Percentiles rank a stretch among this genome's conserved stretches.
Conservation (phyloP, 768 basidiomycete species). For the Trametes elegans region DNA sequence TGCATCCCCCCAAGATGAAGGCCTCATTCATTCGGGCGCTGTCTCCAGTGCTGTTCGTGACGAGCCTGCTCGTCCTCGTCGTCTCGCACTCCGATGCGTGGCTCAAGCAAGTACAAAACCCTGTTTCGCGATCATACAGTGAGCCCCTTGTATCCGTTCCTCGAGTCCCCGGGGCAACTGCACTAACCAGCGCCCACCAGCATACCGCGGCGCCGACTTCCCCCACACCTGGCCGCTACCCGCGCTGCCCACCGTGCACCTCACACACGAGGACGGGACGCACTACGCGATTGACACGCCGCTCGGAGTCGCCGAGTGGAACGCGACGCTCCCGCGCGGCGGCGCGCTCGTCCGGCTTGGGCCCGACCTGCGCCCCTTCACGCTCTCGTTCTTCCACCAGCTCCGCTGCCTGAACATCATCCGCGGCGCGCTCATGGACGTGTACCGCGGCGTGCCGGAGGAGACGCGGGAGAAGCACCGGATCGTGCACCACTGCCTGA, state of each 20-base stretch:
- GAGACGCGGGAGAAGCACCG: not conserved
- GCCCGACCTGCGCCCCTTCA: slow-evolving; percentile 28
- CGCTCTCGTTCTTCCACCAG: slow-evolving; percentile 40
- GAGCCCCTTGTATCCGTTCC: not conserved
- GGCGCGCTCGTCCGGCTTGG: slow-evolving; percentile 32
- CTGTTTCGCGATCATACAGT: not conserved
- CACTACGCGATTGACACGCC: slow-evolving; percentile 22
- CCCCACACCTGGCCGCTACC: slow-evolving; percentile 2
- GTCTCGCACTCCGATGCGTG: no score
- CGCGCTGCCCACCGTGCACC: slow-evolving; percentile 1
- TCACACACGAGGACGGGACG: slow-evolving; percentile 24
- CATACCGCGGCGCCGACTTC: slow-evolving; percentile 2
- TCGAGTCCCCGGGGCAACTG: not conserved
- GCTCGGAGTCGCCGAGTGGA: slow-evolving; percentile 26
- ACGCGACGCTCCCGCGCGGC: slow-evolving; percentile 30
- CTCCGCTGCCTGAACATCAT: slow-evolving; percentile 39
- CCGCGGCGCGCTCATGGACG: slow-evolving; percentile 24
- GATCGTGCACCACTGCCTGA: slow-evolving; percentile 32
- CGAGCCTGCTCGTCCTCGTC: no score
- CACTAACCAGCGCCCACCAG: not conserved
- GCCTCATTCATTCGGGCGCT: no score
- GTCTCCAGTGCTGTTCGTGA: no score
- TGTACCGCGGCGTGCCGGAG: not conserved
- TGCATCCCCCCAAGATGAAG: no score
- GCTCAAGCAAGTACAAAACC: no score